Base-by-base conservation (phyloP, 495 filamentous ascomycete genomes). In the Talaromyces adpressus region DNA sequence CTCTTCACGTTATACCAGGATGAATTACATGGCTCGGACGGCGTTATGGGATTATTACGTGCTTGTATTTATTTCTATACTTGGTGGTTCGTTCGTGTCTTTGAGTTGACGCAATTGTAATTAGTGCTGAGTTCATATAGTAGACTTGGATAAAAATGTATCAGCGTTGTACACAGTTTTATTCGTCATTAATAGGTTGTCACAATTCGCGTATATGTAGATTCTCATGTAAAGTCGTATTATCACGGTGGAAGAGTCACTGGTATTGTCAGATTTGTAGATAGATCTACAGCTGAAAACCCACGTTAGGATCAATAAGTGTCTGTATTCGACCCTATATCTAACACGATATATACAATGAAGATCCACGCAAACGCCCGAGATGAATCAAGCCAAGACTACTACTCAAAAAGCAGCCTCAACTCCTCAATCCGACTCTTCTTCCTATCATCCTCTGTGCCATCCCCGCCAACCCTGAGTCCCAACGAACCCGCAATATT, bases 341-440 rank as follows among this genome's bases (percentile, higher is more conserved):
- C 14, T 16, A 14, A 16, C n/a, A n/a, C n/a, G n/a, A n/a, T 56
- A 56, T 56, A 7, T 56, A 56, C 52, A 56, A 27, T 9, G 6
- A 36, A 29, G n/a, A 29, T 56, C 22, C 6, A 25, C 23, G n/a
- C 52, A 20, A 27, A 22, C 12, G 11, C 61, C 20, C 29, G 29
- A 30, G 29, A 30, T 30, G 29, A 30, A 30, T 30, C 6, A 30
- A 32, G 30, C 18, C 11, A 6, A 41, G 23, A 11, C 14, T 11
- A 54, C 75, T 71, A 96, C 70, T 90, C 91, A 59, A 99, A 85
- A 66, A 99, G 77, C 75, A 97, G 88, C 73, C 85, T 93, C 64
- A 99, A 90, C 80, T 99, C 94, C 73, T 97, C 93, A 66, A 98
- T 91, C 61, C 90, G 80, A 70, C 94, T 91, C 68, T 91, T 78